These are phyloP conservation scores for Nicotiana benthamiana DNA, from an alignment of 257 asterid species.

Conservation along the genomic window DNA sequence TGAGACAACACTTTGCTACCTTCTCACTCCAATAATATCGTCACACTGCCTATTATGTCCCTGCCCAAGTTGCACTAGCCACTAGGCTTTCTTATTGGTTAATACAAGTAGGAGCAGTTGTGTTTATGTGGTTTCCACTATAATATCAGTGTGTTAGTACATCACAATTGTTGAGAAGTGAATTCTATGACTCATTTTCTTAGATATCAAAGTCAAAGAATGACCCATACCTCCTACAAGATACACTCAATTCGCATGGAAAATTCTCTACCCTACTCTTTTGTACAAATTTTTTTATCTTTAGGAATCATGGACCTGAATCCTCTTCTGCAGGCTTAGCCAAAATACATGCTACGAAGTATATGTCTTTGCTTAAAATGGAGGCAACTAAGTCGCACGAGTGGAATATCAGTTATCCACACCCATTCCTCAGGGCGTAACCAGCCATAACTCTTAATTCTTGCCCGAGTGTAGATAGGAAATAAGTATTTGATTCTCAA, in stretches of 20 bases:
- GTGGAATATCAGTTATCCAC: background rate
- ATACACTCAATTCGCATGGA: background rate
- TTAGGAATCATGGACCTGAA: background rate
- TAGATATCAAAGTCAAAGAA: background rate
- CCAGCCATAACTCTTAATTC: background rate
- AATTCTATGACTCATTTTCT: background rate
- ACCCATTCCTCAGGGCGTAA: background rate
- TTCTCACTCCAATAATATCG: background rate
- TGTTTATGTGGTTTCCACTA: background rate
- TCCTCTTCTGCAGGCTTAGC: background rate
- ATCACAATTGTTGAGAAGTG: background rate
- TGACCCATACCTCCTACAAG: background rate
- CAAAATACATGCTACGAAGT: background rate
- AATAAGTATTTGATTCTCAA: background rate
- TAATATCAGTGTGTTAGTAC: background rate
- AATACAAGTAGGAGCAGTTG: background rate
- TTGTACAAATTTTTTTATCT: background rate
- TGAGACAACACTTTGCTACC: background rate
- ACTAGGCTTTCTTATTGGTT: too few species aligned
- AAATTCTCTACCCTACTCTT: background rate
- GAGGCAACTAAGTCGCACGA: background rate
- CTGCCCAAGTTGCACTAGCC: background rate
- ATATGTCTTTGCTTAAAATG: background rate
- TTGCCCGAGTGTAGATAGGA: background rate
- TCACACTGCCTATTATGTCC: background rate